Conservation (phyloP, 768 basidiomycete species). For the Mycena metata region DNA sequence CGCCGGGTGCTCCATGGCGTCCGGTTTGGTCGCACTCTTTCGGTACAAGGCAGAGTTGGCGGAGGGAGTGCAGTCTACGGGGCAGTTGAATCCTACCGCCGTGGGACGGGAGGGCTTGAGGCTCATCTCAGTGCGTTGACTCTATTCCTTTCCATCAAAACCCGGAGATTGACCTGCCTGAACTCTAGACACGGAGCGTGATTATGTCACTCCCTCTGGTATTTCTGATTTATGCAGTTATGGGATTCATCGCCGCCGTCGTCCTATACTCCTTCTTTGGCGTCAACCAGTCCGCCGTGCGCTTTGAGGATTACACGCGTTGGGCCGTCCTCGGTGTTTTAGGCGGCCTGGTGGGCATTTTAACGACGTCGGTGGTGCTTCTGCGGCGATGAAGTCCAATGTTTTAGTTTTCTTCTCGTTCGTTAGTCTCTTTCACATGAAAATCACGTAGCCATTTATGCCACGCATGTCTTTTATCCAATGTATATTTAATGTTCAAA, state of each 20-base stretch:
- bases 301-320: constrained; percentile 70
- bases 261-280: constrained; percentile 77
- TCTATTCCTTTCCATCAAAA: background rate
- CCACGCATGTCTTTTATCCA: too few relatives aligned
- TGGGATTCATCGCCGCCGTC: constrained; percentile 75
- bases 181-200: constrained; percentile 67
- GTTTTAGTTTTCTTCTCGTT: background rate
- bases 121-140: constrained; percentile 58
- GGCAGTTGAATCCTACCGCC: constrained; percentile 33
- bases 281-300: constrained; percentile 51
- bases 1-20: constrained; percentile 76
- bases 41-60: constrained; percentile 77
- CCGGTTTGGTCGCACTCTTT: constrained; percentile 78
- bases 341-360: constrained; percentile 73
- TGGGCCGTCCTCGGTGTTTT: constrained; percentile 75
- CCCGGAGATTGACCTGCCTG: background rate
- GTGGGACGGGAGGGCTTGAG: constrained; percentile 71
- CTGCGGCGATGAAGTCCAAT: constrained; percentile 32
- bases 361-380: constrained; percentile 66
- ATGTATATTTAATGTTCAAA: too few relatives aligned
- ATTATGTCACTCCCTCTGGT: constrained; percentile 81
- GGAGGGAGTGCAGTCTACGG: constrained; percentile 51
- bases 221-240: constrained; percentile 78
- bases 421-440: background rate
- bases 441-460: too few relatives aligned